These are phyloP conservation scores for Curvularia eragrostidis DNA, from an alignment of 2,329 filamentous ascomycete genomes.

Conservation along the genomic window DNA sequence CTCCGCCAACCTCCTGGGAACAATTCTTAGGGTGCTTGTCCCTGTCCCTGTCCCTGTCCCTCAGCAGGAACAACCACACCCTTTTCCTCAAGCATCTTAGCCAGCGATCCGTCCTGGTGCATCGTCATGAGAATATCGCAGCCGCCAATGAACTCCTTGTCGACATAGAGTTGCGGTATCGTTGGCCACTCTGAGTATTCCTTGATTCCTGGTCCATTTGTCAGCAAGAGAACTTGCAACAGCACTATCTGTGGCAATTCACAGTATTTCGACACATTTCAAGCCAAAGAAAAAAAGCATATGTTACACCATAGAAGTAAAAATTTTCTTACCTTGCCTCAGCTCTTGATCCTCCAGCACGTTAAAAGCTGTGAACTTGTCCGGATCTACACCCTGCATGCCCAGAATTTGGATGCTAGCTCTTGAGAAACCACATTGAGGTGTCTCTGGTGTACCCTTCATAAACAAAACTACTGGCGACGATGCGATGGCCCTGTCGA, in stretches of 20 bases:
- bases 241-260: background rate
- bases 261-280: background rate
- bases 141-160: slow-evolving; percentile 96
- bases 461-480: slow-evolving; percentile 97
- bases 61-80: slow-evolving; percentile 72
- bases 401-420: slow-evolving; percentile 95
- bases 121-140: slow-evolving; percentile 96
- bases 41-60: slow-evolving; percentile 15
- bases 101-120: slow-evolving; percentile 94
- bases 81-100: slow-evolving; percentile 91
- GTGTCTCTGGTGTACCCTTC: slow-evolving; percentile 97
- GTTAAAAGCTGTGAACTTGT: slow-evolving; percentile 98
- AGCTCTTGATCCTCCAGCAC: slow-evolving; percentile 91
- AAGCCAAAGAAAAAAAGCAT: background rate
- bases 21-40: slow-evolving; percentile 25
- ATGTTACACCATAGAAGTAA: too few species aligned
- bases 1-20: background rate
- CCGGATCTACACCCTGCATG: slow-evolving; percentile 90
- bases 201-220: slow-evolving; percentile 76
- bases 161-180: slow-evolving; percentile 93
- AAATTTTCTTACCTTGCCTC: slow-evolving; percentile 67
- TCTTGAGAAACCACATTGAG: slow-evolving; percentile 95
- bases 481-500: slow-evolving; percentile 86
- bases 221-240: slow-evolving; percentile 17
- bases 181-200: slow-evolving; percentile 99